These are phyloP conservation scores for Suhomyces bolitotheri DNA, from an alignment of 1,139 yeast genomes.

Conservation along the genomic window DNA sequence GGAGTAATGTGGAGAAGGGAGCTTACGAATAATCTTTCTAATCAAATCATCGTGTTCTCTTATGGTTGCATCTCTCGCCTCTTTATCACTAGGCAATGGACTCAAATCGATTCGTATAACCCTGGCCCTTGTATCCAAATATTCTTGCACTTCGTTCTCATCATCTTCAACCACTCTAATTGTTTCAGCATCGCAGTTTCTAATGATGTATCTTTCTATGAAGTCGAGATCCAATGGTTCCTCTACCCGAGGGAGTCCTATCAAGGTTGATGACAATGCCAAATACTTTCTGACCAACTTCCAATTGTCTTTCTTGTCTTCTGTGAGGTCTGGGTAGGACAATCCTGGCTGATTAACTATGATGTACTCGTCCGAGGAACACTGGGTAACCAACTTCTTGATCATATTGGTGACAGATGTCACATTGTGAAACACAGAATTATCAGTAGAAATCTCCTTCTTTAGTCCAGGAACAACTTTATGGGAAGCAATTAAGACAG, in stretches of 20 bases:
- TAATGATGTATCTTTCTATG: constrained; percentile 42
- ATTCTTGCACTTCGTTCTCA: constrained; percentile 42
- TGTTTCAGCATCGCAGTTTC: constrained; percentile 51
- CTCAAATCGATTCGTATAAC: constrained; percentile 58
- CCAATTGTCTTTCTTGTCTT: constrained; percentile 44
- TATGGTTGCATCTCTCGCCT: constrained; percentile 24
- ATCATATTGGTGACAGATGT: constrained; percentile 45
- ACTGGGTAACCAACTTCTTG: constrained; percentile 53
- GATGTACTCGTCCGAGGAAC: constrained; percentile 70
- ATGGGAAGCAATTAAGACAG: constrained; percentile 46
- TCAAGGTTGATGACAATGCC: constrained; percentile 60
- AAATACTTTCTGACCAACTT: constrained; percentile 55
- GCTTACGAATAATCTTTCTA: constrained; percentile 52
- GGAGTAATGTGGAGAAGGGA: constrained; percentile 68
- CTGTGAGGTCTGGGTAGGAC: constrained; percentile 54
- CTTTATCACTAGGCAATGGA: constrained; percentile 41
- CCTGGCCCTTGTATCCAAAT: constrained; percentile 62
- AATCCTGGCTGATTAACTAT: constrained; percentile 74
- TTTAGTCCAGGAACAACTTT: constrained; percentile 41
- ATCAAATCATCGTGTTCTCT: constrained; percentile 52
- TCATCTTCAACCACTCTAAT: constrained; percentile 39
- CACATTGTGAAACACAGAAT: constrained; percentile 21
- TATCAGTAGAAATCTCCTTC: constrained; percentile 26
- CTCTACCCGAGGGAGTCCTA: constrained; percentile 57
- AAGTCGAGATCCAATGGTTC: constrained; percentile 48